Evolutionary conservation across 176 grass and related monocot species (phyloP).

Genomic region (Tuctoria greenei): DNA sequence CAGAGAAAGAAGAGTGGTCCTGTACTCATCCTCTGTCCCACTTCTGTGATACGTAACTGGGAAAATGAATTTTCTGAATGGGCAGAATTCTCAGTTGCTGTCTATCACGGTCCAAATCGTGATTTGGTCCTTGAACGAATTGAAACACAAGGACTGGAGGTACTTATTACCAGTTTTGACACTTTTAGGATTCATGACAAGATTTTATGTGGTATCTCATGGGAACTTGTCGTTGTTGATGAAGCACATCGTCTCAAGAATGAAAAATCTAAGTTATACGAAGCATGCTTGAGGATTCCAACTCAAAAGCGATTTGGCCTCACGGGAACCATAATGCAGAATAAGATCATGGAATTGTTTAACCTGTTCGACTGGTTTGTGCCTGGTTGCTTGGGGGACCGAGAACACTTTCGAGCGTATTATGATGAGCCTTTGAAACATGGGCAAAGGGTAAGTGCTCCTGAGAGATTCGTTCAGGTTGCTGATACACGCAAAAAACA

Average conservation of each 20-base stretch:
- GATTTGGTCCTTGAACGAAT: conserved; percentile 84
- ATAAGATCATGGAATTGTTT: conserved; percentile 93
- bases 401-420: conserved; percentile 87
- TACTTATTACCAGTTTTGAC: conserved; percentile 96
- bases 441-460: conserved; percentile 85
- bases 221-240: conserved; percentile 93
- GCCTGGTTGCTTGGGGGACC: conserved; percentile 78
- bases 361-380: conserved; percentile 95
- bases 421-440: conserved; percentile 91
- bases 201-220: conserved; percentile 71
- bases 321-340: conserved; percentile 96
- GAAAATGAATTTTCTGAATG: conserved; percentile 93
- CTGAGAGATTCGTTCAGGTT: conserved; percentile 80
- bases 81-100: conserved; percentile 67
- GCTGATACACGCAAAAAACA: conserved; percentile 85
- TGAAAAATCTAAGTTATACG: conserved; percentile 85
- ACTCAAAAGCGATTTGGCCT: conserved; percentile 81
- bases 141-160: conserved; percentile 54
- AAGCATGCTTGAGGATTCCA: conserved; percentile 69
- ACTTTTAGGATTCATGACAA: conserved; percentile 85
- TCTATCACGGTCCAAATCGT: conserved; percentile 93
- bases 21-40: conserved; percentile 83
- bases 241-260: conserved; percentile 94
- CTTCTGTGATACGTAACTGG: conserved; percentile 93
- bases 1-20: conserved; percentile 46